A percentile compares a stretch with the other conserved stretches of the same genome.
Evolutionary conservation across 768 basidiomycete species (phyloP).

Genomic region (Leucocoprinus sp.): DNA sequence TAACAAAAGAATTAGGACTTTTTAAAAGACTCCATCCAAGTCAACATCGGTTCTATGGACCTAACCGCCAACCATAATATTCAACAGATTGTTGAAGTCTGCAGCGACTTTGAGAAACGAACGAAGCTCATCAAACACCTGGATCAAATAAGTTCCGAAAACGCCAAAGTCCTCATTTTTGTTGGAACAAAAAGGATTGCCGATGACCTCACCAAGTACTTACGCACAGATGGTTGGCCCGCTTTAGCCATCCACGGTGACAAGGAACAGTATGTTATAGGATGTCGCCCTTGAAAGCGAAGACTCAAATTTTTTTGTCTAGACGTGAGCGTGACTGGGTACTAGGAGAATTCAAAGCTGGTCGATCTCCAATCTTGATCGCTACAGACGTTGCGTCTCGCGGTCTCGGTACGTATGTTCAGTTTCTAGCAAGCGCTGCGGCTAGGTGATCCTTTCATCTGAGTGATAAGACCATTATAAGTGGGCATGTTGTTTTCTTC

Average conservation of each 20-base stretch:
- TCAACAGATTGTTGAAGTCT: slow-evolving; percentile 90
- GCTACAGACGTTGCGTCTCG: slow-evolving; percentile 99
- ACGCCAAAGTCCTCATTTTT: slow-evolving; percentile 98
- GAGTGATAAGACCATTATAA: slow-evolving; percentile 11
- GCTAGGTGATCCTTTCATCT: slow-evolving; percentile 19
- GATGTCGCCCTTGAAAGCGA: neutral
- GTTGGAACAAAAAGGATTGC: slow-evolving; percentile 97
- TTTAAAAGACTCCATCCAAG: slow-evolving; percentile 92
- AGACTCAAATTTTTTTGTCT: slow-evolving; percentile 3
- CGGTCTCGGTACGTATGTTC: slow-evolving; percentile 91
- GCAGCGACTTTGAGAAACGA: slow-evolving; percentile 97
- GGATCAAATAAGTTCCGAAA: slow-evolving; percentile 92
- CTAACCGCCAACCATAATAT: slow-evolving; percentile 98
- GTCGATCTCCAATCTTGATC: slow-evolving; percentile 94
- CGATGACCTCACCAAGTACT: slow-evolving; percentile 96
- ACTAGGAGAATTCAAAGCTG: slow-evolving; percentile 94
- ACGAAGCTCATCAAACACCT: slow-evolving; percentile 94
- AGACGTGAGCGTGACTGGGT: slow-evolving; percentile 99
- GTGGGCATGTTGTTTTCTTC: slow-evolving; percentile 11
- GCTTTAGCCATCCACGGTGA: slow-evolving; percentile 98
- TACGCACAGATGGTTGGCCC: slow-evolving; percentile 99
- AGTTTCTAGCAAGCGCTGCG: slow-evolving; percentile 37
- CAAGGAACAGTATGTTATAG: slow-evolving; percentile 81
- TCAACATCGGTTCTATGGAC: slow-evolving; percentile 98
- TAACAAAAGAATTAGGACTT: slow-evolving; percentile 58